Conservation (phyloP, 2,329 filamentous ascomycete species). For the Fusarium devonianum region DNA sequence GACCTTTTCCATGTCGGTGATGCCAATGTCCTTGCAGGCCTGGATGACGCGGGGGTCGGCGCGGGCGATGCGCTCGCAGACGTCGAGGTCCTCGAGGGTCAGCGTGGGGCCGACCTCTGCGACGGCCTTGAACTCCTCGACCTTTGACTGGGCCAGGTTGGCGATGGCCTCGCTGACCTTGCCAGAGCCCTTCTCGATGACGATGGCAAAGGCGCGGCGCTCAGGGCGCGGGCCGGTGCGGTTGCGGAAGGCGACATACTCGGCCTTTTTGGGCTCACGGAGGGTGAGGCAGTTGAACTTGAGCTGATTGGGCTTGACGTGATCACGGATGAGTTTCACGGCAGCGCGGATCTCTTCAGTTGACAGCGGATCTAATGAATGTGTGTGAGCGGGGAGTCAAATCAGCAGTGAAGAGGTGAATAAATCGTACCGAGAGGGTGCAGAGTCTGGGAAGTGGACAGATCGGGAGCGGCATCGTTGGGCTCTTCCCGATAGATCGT, state of each 20-base stretch:
- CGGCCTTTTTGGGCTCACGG: slow-evolving; percentile 68
- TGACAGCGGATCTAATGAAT: slow-evolving; percentile 61
- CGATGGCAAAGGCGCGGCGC: slow-evolving; percentile 59
- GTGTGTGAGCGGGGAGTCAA: slow-evolving; percentile 13
- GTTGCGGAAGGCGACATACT: slow-evolving; percentile 67
- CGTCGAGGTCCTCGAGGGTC: slow-evolving; percentile 82
- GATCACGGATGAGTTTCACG: slow-evolving; percentile 56
- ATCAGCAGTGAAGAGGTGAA: background rate
- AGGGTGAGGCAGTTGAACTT: slow-evolving; percentile 71
- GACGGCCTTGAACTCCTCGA: slow-evolving; percentile 56
- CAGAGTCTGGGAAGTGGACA: slow-evolving; percentile 42
- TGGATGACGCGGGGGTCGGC: slow-evolving; percentile 78
- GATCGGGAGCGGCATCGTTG: slow-evolving; percentile 48
- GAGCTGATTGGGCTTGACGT: slow-evolving; percentile 43
- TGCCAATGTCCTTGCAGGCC: slow-evolving; percentile 77
- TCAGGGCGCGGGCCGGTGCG: slow-evolving; percentile 56
- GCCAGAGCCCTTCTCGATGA: slow-evolving; percentile 51
- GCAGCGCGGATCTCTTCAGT: slow-evolving; percentile 61
- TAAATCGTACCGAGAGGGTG: slow-evolving; percentile 49
- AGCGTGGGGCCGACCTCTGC: slow-evolving; percentile 59
- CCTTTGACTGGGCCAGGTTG: slow-evolving; percentile 51
- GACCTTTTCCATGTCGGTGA: slow-evolving; percentile 83
- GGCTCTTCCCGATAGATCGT: slow-evolving; percentile 54
- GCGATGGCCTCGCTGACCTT: slow-evolving; percentile 61
- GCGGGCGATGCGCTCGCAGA: slow-evolving; percentile 73